Conservation (phyloP, 139 green algal genomes). For the Closterium sp. region DNA sequence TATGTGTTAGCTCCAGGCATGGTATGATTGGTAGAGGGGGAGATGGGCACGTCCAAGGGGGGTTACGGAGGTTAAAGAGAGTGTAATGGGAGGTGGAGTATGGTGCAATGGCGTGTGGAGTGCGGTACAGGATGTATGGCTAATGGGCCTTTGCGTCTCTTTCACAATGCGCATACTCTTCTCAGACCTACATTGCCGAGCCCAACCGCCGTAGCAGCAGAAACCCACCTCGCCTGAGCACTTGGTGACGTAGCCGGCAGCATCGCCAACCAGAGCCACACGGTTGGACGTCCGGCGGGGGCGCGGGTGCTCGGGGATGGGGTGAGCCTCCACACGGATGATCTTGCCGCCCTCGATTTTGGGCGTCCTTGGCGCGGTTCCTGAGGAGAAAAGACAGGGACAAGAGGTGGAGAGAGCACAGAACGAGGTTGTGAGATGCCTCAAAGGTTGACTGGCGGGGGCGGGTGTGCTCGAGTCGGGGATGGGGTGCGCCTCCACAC, state of each 20-base stretch:
- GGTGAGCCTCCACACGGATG: constrained; percentile 97
- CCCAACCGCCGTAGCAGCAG: too few species aligned
- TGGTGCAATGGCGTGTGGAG: too few species aligned
- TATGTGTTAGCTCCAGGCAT: too few species aligned
- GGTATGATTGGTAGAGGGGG: too few species aligned
- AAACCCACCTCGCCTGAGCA: constrained; percentile 76
- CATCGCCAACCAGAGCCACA: constrained; percentile 90
- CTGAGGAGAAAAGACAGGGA: constrained; percentile 25
- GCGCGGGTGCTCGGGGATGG: constrained; percentile 95
- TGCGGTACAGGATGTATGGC: too few species aligned
- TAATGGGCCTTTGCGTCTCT: too few species aligned
- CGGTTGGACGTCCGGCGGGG: constrained; percentile 78
- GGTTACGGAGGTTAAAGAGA: too few species aligned
- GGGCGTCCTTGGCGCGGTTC: constrained; percentile 67
- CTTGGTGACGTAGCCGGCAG: constrained; percentile 96
- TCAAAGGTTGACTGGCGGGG: constrained; percentile 66
- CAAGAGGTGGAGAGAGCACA: too few species aligned
- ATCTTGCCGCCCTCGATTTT: constrained; percentile 96
- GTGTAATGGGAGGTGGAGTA: too few species aligned
- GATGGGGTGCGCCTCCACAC: constrained; percentile 97
- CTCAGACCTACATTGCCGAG: too few species aligned
- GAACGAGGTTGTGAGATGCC: constrained; percentile 8
- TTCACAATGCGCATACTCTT: too few species aligned
- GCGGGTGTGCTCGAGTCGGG: constrained; percentile 85
- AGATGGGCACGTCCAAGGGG: too few species aligned